Base-by-base conservation (phyloP, 2,329 filamentous ascomycete genomes). In the Plectosphaerella plurivora region DNA sequence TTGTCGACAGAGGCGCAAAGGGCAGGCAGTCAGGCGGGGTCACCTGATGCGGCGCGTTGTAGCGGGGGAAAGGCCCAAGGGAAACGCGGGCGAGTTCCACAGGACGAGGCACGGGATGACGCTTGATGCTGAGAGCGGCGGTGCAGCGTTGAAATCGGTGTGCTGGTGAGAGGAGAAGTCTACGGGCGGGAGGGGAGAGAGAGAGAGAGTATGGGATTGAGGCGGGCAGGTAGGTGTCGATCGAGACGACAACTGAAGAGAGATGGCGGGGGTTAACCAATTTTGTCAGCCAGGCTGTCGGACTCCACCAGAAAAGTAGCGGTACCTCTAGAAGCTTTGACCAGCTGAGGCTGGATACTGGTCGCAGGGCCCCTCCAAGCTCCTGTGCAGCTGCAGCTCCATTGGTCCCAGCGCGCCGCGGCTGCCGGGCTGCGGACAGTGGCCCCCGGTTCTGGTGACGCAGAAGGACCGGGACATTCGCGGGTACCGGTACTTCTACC, bases 201-300 rank as follows among this genome's bases (percentile, higher is more conserved):
- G 54, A 47, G 49, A 54, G 51, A 49, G 49, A 50, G 52, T 54
- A 54, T 52, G 25, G 18, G 11, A 20, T 20, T 14, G 35, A 48
- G 33, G 33, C n/a, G 28, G 22, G 28, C 28, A 36, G 25, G 8
- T 46, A 35, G 14, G 49, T 53, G 51, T 50, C 51, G 51, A 55
- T 55, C 48, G 51, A 57, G 53, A 52, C 33, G 11, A 33, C 28
- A 33, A 12, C 22, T 33, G 28, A 33, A 33, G 50, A 42, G 51
- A 51, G 55, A 57, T 57, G 55, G 55, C 55, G 55, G 55, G 55
- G 55, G 53, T 50, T 50, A 56, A 54, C 54, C 54, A 57, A 57
- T 57, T 56, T 57, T 57, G 55, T 57, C 55, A 57, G 55, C 55
- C 54, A 52, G 41, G 54, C 55, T 48, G 49, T 47, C 51, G 55